Conservation (phyloP, 2,329 filamentous ascomycete genomes). For the Colletotrichum abscissum region DNA sequence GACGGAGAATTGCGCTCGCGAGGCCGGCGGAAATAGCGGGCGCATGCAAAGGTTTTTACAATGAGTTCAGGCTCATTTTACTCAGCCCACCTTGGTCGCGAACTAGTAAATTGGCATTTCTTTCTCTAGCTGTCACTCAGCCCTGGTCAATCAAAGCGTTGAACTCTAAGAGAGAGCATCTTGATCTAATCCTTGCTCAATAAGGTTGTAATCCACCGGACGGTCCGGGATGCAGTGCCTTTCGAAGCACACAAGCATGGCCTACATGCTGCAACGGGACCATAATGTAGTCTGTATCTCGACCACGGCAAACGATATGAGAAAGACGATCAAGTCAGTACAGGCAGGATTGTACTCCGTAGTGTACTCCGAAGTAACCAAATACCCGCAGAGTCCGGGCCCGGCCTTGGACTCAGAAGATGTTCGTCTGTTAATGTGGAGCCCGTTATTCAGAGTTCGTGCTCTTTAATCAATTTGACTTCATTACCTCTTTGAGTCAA, state of each 20-base stretch:
- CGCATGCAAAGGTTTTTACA: neutral
- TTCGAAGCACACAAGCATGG: neutral
- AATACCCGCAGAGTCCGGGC: neutral
- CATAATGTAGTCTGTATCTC: neutral
- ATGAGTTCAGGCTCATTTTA: neutral
- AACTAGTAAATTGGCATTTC: conserved; percentile 48
- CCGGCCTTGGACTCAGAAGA: too few relatives aligned
- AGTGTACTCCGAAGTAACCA: too few relatives aligned
- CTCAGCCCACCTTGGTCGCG: neutral
- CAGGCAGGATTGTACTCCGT: too few relatives aligned
- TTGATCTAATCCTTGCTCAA: conserved; percentile 9
- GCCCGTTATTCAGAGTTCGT: neutral
- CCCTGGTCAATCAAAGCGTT: neutral
- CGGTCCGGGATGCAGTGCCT: neutral
- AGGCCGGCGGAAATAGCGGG: neutral
- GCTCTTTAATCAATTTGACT: conserved; percentile 27
- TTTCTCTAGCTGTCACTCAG: neutral
- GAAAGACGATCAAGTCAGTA: neutral
- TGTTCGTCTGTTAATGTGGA: neutral
- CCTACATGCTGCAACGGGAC: neutral
- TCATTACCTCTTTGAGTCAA: conserved; percentile 19
- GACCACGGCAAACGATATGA: neutral
- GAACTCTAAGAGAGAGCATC: neutral
- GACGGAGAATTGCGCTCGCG: neutral
- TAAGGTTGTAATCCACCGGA: neutral